phyloP scores from a whole-genome alignment of 257 asterid species.

The Ballota nigra region DNA sequence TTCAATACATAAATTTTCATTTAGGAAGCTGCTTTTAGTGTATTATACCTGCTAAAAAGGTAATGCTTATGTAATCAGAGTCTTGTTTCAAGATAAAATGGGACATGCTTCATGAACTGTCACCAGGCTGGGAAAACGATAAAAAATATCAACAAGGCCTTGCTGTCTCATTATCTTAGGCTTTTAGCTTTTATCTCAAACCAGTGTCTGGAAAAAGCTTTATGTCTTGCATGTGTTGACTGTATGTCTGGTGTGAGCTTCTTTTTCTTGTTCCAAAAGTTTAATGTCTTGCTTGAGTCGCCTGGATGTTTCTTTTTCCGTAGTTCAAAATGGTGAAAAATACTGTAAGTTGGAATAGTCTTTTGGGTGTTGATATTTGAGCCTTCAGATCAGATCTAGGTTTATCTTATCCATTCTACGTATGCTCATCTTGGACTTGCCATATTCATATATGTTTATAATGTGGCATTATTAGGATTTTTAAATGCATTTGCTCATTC shows the following conservation, averaged over 20 bases:
- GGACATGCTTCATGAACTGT: background rate
- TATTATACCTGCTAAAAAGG: background rate
- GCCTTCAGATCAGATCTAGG: constrained; percentile 10
- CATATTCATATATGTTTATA: constrained; percentile 10
- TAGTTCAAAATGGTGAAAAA: background rate
- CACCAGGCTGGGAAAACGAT: background rate
- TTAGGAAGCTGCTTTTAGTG: background rate
- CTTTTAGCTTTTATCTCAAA: background rate
- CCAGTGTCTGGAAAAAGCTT: background rate
- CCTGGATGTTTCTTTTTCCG: background rate
- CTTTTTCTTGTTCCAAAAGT: background rate
- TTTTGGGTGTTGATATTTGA: constrained; percentile 9
- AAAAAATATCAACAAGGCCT: background rate
- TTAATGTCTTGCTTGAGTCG: background rate
- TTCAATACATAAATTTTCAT: background rate
- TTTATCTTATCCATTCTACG: constrained; percentile 14
- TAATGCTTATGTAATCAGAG: background rate
- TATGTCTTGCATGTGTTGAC: background rate
- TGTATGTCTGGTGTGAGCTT: background rate
- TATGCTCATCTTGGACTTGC: background rate
- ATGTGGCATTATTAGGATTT: background rate
- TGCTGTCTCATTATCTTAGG: background rate
- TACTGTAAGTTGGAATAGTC: background rate
- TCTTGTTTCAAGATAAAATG: background rate
- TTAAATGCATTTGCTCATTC: constrained; percentile 6